A percentile compares a stretch with the other conserved stretches of the same genome.
Conservation (phyloP, 1,284 basidiomycete species). For the Ceratobasidium sp. region DNA sequence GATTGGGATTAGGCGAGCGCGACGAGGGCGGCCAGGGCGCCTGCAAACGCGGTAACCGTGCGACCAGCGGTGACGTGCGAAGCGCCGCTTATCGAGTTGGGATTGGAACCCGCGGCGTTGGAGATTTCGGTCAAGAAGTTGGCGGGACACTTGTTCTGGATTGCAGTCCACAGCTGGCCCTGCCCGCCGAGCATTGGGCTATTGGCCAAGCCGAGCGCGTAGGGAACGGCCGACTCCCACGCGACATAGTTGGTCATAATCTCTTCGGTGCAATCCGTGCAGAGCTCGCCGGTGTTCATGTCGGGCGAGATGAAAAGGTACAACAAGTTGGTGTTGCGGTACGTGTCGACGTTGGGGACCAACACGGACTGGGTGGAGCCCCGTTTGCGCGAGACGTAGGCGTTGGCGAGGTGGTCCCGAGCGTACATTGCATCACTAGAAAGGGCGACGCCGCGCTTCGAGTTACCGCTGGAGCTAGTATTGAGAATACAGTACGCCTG, state of each 20-base stretch:
- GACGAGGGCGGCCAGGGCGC: slow-evolving; percentile 40
- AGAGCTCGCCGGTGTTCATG: slow-evolving; percentile 66
- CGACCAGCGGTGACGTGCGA: not conserved
- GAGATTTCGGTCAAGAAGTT: slow-evolving; percentile 54
- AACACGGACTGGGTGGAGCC: slow-evolving; percentile 49
- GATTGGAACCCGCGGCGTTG: slow-evolving; percentile 14
- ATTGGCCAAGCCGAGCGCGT: slow-evolving; percentile 74
- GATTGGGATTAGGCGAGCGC: slow-evolving; percentile 14
- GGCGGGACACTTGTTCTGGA: slow-evolving; percentile 61
- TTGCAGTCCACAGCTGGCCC: slow-evolving; percentile 68
- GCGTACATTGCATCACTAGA: slow-evolving; percentile 41
- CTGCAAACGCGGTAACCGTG: slow-evolving; percentile 11
- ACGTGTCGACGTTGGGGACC: slow-evolving; percentile 75
- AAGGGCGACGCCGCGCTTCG: slow-evolving; percentile 49
- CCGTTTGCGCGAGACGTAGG: slow-evolving; percentile 46
- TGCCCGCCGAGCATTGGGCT: slow-evolving; percentile 77
- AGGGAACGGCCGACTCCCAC: slow-evolving; percentile 76
- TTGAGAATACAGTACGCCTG: slow-evolving; percentile 73
- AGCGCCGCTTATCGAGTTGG: slow-evolving; percentile 18
- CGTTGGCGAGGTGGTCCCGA: slow-evolving; percentile 48
- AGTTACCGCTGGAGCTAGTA: slow-evolving; percentile 54
- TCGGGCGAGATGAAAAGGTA: slow-evolving; percentile 80
- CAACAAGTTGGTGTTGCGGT: slow-evolving; percentile 69
- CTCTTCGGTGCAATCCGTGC: slow-evolving; percentile 82
- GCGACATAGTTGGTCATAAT: slow-evolving; percentile 78